Evolutionary conservation across 495 filamentous ascomycete genomes (phyloP), one percentile per base, ranked within the genome.

Genomic region (Amorphotheca resinae): DNA sequence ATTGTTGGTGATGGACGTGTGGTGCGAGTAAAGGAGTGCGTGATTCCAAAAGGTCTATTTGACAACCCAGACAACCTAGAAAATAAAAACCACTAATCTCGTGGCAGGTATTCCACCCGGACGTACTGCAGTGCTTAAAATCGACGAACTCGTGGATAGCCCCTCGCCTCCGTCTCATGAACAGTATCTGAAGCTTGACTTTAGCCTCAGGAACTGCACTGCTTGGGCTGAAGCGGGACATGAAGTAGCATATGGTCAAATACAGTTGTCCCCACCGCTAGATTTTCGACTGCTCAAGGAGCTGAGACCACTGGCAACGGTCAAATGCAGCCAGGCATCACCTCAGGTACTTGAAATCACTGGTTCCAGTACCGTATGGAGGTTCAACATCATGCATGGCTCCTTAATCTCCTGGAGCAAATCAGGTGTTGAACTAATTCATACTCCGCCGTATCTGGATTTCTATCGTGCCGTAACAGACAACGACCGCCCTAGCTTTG

Each of bases 401-500:
- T 52, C 47, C 8, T 54, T 72, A 9, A 48, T 47, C 9, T 65
- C 57, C 18, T 64, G 67, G 56, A 54, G 16, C 3, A 23, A 35
- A 12, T 36, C 18, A 9, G 17, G 16, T 9, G 20, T 31, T 11
- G 47, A 69, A 49, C 45, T 74, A 28, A 57, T 76, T 38, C 63
- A 64, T 25, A 49, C 60, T 14, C 64, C 68, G 0, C 55, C 69
- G 5, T 17, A 48, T 4, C 56, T 74, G 6, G 59, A 59, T 30
- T 64, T 74, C 49, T 71, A 73, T 56, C 67, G 71, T 22, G 59
- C 72, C 0, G 70, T 68, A 18, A 84, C 80, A 3, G 74, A 82
- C 56, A 83, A 83, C 57, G 80, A 84, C 50, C 60, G 63, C 7
- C 64, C 73, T 1, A 59, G 61, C 9, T 44, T 32, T 23, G 67